Conservation (phyloP, 1,139 yeast genomes). For the Zhuliangozyma parablackwelliae region DNA sequence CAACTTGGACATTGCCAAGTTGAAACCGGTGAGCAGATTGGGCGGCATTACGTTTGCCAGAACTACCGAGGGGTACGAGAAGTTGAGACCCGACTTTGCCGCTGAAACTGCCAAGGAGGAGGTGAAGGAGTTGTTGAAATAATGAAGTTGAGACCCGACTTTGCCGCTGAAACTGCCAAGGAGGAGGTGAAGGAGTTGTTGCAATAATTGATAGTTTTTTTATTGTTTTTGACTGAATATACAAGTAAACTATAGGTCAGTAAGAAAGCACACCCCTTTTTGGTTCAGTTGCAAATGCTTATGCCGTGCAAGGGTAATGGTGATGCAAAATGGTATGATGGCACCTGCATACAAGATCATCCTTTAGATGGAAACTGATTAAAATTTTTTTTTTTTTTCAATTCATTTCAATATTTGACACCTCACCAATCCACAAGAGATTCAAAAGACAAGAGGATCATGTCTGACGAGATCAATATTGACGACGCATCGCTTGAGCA, state of each 20-base stretch:
- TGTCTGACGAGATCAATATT: conserved; percentile 32
- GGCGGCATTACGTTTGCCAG: conserved; percentile 54
- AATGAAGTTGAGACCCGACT: conserved; percentile 41
- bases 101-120: conserved; percentile 10
- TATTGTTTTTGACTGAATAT: not conserved
- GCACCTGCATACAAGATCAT: no score
- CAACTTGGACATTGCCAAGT: conserved; percentile 41
- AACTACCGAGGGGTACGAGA: conserved; percentile 38
- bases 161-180: conserved; percentile 12
- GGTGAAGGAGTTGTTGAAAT: conserved; percentile 6
- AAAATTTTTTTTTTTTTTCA: conserved; percentile 2
- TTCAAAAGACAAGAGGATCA: not conserved
- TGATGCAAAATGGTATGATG: no score
- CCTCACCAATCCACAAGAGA: no score
- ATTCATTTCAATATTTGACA: not conserved
- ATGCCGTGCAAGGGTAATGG: no score
- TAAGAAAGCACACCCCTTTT: no score
- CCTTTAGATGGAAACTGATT: no score
- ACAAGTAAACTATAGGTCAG: no score
- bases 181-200: conserved; percentile 8
- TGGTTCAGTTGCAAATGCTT: no score
- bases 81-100: conserved; percentile 38
- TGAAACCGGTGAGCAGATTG: conserved; percentile 51
- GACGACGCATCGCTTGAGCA: conserved; percentile 58
- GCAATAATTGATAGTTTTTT: not conserved